These are phyloP conservation scores for Alternaria metachromatica DNA, from an alignment of 2,329 filamentous ascomycete species.

Conservation along the genomic window DNA sequence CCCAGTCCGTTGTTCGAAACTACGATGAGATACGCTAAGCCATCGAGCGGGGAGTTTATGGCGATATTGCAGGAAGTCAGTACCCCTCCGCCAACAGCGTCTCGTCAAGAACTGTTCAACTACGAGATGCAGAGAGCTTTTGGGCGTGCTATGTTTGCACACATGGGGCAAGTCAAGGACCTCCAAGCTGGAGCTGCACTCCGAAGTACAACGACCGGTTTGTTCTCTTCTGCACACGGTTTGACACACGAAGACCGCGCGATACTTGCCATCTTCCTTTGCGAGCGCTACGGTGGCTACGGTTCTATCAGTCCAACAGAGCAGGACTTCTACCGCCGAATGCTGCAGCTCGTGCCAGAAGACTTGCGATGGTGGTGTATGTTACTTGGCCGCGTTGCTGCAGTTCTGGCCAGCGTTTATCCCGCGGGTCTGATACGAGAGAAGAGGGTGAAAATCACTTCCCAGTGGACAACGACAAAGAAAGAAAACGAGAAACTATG, in stretches of 20 bases:
- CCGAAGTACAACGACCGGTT: conserved; percentile 72
- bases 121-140: conserved; percentile 61
- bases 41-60: conserved; percentile 56
- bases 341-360: conserved; percentile 61
- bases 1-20: conserved; percentile 42
- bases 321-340: conserved; percentile 59
- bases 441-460: conserved; percentile 38
- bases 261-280: conserved; percentile 73
- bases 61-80: conserved; percentile 60
- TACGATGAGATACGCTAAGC: conserved; percentile 60
- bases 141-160: conserved; percentile 64
- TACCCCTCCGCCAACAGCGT: conserved; percentile 17
- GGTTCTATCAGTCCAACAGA: conserved; percentile 64
- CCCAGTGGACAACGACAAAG: conserved; percentile 34
- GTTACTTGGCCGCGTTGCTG: conserved; percentile 67
- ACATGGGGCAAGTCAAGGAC: conserved; percentile 54
- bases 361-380: conserved; percentile 69
- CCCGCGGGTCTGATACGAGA: conserved; percentile 62
- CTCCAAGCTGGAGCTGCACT: conserved; percentile 68
- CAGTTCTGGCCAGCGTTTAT: conserved; percentile 65
- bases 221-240: conserved; percentile 73
- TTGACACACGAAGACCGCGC: conserved; percentile 75
- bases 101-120: conserved; percentile 50
- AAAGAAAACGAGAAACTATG: conserved; percentile 40
- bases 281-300: conserved; percentile 73